Percentiles rank a stretch among this genome's conserved stretches.
Conservation (phyloP, 805 yeast species). For the Kurtzmaniella fragi region DNA sequence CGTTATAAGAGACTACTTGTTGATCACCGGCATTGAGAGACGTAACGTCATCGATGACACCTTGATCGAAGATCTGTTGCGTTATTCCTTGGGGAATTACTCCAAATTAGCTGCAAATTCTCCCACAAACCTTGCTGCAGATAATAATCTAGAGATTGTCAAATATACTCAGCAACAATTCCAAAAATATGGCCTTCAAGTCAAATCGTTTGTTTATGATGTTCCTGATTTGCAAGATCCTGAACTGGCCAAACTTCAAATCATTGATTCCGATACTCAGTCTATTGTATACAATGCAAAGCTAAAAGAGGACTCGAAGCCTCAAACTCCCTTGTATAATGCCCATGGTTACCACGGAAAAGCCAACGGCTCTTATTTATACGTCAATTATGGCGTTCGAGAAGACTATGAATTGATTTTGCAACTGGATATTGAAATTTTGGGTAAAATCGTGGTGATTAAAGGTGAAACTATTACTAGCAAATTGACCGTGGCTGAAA, state of each 20-base stretch:
- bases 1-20: constrained; percentile 56
- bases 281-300: constrained; percentile 21
- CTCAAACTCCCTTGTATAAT: constrained; percentile 26
- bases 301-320: constrained; percentile 16
- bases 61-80: constrained; percentile 21
- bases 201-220: constrained; percentile 12
- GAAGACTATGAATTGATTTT: constrained; percentile 22
- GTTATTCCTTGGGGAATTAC: constrained; percentile 23
- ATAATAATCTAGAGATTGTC: constrained; percentile 21
- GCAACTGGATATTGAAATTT: constrained; percentile 13
- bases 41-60: not conserved
- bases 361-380: constrained; percentile 19
- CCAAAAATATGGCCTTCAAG: constrained; percentile 21
- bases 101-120: constrained; percentile 16
- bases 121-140: constrained; percentile 17
- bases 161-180: constrained; percentile 21
- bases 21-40: constrained; percentile 17
- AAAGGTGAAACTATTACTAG: constrained; percentile 7
- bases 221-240: constrained; percentile 17
- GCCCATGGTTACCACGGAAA: constrained; percentile 23
- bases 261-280: constrained; percentile 16
- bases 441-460: constrained; percentile 23
- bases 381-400: constrained; percentile 24
- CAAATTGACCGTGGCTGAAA: constrained; percentile 16
- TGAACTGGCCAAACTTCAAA: constrained; percentile 17